phyloP scores from a whole-genome alignment of 495 filamentous ascomycete genomes.

The Annulohypoxylon maeteangense region DNA sequence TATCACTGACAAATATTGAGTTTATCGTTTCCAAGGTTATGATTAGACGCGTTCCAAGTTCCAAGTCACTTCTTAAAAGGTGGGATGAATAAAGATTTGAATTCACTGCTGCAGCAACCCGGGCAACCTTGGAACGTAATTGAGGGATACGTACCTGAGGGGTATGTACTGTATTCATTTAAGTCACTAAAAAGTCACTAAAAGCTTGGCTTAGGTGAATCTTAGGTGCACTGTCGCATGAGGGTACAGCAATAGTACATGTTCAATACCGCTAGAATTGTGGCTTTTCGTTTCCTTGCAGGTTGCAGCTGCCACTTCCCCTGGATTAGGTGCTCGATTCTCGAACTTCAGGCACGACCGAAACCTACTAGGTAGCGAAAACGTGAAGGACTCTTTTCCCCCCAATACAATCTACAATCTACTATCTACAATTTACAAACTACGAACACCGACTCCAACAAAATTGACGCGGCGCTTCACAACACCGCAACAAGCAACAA shows the following conservation, averaged over 20 bases:
- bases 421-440: constrained; percentile 11
- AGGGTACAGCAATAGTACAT: constrained; percentile 6
- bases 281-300: constrained; percentile 39
- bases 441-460: constrained; percentile 16
- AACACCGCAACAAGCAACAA: constrained; percentile 1
- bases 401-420: constrained; percentile 26
- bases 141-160: constrained; percentile 3
- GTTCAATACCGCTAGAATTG: constrained; percentile 10
- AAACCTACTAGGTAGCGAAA: constrained; percentile 41
- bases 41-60: constrained; percentile 15
- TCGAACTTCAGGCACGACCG: constrained; percentile 40
- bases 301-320: constrained; percentile 26
- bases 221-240: neutral
- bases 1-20: neutral
- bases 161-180: neutral
- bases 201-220: neutral
- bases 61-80: constrained; percentile 8
- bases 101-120: neutral
- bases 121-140: neutral
- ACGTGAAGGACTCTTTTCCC: constrained; percentile 29
- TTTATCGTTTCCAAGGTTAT: constrained; percentile 13
- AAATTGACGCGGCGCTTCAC: constrained; percentile 36
- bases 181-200: constrained; percentile 5
- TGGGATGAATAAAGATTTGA: constrained; percentile 22
- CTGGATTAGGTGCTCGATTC: constrained; percentile 31